phyloP scores from a whole-genome alignment of 768 basidiomycete genomes.

The Mycena vulgaris region DNA sequence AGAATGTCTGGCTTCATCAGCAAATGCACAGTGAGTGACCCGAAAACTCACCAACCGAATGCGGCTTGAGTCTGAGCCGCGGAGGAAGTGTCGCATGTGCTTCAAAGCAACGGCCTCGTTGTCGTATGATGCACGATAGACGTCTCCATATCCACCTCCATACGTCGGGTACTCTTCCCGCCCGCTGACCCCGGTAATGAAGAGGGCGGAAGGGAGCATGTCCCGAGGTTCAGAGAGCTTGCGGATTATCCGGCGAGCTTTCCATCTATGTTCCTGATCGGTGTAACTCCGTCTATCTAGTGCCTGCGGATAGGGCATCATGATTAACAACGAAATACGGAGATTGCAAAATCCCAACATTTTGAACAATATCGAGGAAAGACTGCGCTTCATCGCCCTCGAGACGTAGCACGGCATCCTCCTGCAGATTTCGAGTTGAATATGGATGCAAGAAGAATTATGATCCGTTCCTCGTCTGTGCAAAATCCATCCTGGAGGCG shows the following conservation, averaged over 20 bases:
- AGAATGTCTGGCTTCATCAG: constrained; percentile 42
- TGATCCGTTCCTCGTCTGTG: constrained; percentile 22
- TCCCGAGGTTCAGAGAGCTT: constrained; percentile 35
- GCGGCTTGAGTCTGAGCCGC: constrained; percentile 3
- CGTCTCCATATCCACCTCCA: constrained; percentile 42
- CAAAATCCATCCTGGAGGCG: constrained; percentile 9
- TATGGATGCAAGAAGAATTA: background rate
- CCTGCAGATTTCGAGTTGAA: background rate
- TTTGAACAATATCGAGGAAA: constrained; percentile 18
- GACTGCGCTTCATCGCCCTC: background rate
- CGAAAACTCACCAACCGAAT: constrained; percentile 11
- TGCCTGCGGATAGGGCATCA: constrained; percentile 1
- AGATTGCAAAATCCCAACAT: background rate
- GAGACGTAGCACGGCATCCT: background rate
- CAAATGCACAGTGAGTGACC: background rate
- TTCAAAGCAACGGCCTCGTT: constrained; percentile 18
- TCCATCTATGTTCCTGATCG: background rate
- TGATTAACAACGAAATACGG: background rate
- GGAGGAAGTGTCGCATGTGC: constrained; percentile 6
- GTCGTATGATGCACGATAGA: constrained; percentile 32
- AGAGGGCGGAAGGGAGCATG: constrained; percentile 36
- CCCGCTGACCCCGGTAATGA: constrained; percentile 30
- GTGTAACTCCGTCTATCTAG: constrained; percentile 8
- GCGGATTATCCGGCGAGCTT: constrained; percentile 33
- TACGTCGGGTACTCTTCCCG: constrained; percentile 25